Evolutionary conservation across 106 monocot species (phyloP).

Genomic region (Phalaenopsis aphrodite): DNA sequence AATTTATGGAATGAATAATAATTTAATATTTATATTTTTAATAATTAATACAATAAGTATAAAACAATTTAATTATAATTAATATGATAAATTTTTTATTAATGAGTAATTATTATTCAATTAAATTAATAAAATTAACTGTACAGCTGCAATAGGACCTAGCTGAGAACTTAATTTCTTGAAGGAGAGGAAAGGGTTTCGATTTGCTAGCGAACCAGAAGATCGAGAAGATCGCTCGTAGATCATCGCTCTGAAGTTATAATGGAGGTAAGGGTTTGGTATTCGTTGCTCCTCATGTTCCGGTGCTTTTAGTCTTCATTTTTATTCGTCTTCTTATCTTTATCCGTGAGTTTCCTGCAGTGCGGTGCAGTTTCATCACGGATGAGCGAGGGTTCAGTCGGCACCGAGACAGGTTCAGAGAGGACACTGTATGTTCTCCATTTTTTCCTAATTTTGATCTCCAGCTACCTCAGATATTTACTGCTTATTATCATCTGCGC

Average conservation of each 20-base stretch:
- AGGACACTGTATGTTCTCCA: slow-evolving; percentile 19
- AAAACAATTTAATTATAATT: no score
- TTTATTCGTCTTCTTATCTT: neutral
- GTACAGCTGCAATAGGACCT: no score
- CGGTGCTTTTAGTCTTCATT: neutral
- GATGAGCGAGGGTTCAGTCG: slow-evolving; percentile 5
- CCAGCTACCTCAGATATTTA: neutral
- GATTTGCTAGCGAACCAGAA: no score
- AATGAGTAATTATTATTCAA: no score
- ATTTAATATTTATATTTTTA: no score
- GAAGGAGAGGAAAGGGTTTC: no score
- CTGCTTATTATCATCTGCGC: neutral
- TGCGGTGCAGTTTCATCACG: slow-evolving; percentile 8
- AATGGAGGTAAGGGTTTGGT: neutral
- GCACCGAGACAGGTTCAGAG: slow-evolving; percentile 1
- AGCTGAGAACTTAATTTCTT: no score
- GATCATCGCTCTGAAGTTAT: neutral
- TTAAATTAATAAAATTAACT: no score
- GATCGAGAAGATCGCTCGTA: neutral
- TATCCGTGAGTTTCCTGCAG: neutral
- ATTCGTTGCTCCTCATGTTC: neutral
- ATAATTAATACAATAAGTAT: no score
- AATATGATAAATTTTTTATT: no score
- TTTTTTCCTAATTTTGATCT: neutral
- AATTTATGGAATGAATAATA: no score